phyloP scores from a whole-genome alignment of 768 basidiomycete genomes.

The Chalciporus sphaerocephalus region DNA sequence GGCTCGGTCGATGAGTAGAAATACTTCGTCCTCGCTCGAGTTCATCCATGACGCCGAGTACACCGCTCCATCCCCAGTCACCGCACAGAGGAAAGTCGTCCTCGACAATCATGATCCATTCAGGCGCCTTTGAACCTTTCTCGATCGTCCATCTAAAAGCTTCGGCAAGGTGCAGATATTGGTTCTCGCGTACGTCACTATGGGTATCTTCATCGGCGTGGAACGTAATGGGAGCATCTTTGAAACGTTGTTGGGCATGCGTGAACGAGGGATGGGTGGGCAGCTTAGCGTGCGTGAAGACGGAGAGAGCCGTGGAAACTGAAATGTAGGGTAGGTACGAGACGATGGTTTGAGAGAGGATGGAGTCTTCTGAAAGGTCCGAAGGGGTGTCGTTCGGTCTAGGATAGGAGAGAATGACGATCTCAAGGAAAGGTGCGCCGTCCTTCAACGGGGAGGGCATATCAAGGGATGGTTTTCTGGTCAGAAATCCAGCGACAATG shows the following conservation, averaged over 20 bases:
- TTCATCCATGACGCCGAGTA: conserved; percentile 31
- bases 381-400: conserved; percentile 31
- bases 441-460: conserved; percentile 17
- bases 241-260: conserved; percentile 23
- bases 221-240: conserved; percentile 21
- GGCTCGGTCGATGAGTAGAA: conserved; percentile 12
- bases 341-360: conserved; percentile 35
- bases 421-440: conserved; percentile 33
- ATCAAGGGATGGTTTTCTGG: conserved; percentile 1
- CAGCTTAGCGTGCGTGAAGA: conserved; percentile 35
- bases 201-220: conserved; percentile 31
- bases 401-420: conserved; percentile 39
- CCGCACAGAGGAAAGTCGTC: conserved; percentile 44
- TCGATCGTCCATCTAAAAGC: conserved; percentile 36
- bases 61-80: conserved; percentile 32
- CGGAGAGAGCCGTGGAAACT: conserved; percentile 29
- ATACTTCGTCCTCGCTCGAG: conserved; percentile 21
- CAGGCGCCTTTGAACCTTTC: conserved; percentile 20
- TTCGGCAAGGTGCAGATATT: conserved; percentile 40
- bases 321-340: conserved; percentile 36
- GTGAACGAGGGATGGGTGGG: conserved; percentile 31
- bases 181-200: conserved; percentile 23
- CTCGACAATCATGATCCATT: conserved; percentile 43
- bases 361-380: conserved; percentile 16
- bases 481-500: conserved; percentile 2